phyloP scores from a whole-genome alignment of 2,329 filamentous ascomycete genomes.

The Dothiorella sarmentorum region DNA sequence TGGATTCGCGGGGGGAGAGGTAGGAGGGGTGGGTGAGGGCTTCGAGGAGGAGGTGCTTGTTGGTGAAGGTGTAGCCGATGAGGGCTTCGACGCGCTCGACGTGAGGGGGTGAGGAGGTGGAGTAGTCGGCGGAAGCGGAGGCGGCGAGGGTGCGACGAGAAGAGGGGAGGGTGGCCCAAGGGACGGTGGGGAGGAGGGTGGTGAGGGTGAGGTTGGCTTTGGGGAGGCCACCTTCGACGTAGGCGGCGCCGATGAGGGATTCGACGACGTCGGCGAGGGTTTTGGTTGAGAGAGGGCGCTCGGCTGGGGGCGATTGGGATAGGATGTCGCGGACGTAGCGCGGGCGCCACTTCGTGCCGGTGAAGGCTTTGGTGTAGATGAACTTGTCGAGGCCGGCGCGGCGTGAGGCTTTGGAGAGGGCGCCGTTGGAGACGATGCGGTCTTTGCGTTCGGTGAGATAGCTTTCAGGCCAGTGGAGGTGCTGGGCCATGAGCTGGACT shows the following conservation, averaged over 20 bases:
- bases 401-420: slow-evolving; percentile 64
- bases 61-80: slow-evolving; percentile 68
- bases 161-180: slow-evolving; percentile 32
- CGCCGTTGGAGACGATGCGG: slow-evolving; percentile 68
- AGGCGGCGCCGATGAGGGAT: slow-evolving; percentile 74
- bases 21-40: slow-evolving; percentile 75
- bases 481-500: slow-evolving; percentile 58
- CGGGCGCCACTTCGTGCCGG: slow-evolving; percentile 68
- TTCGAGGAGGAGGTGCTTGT: slow-evolving; percentile 67
- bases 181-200: slow-evolving; percentile 61
- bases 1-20: slow-evolving; percentile 38
- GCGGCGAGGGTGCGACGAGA: slow-evolving; percentile 29
- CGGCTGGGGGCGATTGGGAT: background rate
- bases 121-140: slow-evolving; percentile 17
- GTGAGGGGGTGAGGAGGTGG: slow-evolving; percentile 19
- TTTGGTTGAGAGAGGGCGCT: slow-evolving; percentile 58
- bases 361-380: slow-evolving; percentile 67
- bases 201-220: slow-evolving; percentile 62
- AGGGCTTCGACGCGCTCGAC: slow-evolving; percentile 56
- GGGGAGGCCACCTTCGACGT: slow-evolving; percentile 62
- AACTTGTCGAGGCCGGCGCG: slow-evolving; percentile 66
- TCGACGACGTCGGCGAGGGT: slow-evolving; percentile 85
- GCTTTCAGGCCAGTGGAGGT: slow-evolving; percentile 71
- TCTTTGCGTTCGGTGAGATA: slow-evolving; percentile 68
- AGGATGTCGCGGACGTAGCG: slow-evolving; percentile 52